Evolutionary conservation across 768 basidiomycete genomes (phyloP).

Genomic region (Pleurotus sapidus): DNA sequence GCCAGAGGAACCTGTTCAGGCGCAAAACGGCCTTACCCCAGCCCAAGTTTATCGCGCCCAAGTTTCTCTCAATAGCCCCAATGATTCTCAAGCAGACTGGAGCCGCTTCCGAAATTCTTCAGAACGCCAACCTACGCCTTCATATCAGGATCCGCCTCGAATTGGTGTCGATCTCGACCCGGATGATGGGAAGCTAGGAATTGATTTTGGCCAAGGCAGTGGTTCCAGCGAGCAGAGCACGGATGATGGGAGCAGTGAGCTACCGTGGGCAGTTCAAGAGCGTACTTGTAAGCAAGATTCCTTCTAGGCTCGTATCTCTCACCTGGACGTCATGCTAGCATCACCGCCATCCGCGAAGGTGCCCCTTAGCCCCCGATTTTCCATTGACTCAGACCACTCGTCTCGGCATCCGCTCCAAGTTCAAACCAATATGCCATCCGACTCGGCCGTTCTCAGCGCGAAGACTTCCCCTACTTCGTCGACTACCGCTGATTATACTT

Average conservation of each 20-base stretch:
- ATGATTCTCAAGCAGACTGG: conserved; percentile 25
- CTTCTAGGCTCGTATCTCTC: conserved; percentile 16
- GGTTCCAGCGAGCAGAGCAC: conserved; percentile 38
- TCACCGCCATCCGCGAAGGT: conserved; percentile 9
- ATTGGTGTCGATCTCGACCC: conserved; percentile 45
- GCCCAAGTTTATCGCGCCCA: conserved; percentile 83
- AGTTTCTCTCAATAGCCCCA: conserved; percentile 50
- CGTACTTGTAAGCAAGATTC: conserved; percentile 35
- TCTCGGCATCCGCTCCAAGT: conserved; percentile 52
- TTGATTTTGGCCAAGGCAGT: conserved; percentile 45
- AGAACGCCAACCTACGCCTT: conserved; percentile 17
- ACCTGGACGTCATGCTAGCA: conserved; percentile 16
- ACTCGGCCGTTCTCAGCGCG: conserved; percentile 40
- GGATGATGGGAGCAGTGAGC: conserved; percentile 51
- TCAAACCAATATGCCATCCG: conserved; percentile 41
- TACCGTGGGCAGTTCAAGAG: conserved; percentile 53
- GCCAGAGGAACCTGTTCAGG: conserved; percentile 50
- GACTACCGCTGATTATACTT: conserved; percentile 19
- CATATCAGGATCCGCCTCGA: conserved; percentile 26
- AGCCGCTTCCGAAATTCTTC: conserved; percentile 25
- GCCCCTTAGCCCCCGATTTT: conserved; percentile 28
- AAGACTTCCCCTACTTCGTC: conserved; percentile 40
- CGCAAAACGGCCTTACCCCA: conserved; percentile 59
- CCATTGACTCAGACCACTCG: conserved; percentile 30
- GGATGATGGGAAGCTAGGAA: conserved; percentile 53